Evolutionary conservation across 306 rosid genomes (phyloP), one percentile per base, ranked within the genome.

Genomic region (Urtica urens): DNA sequence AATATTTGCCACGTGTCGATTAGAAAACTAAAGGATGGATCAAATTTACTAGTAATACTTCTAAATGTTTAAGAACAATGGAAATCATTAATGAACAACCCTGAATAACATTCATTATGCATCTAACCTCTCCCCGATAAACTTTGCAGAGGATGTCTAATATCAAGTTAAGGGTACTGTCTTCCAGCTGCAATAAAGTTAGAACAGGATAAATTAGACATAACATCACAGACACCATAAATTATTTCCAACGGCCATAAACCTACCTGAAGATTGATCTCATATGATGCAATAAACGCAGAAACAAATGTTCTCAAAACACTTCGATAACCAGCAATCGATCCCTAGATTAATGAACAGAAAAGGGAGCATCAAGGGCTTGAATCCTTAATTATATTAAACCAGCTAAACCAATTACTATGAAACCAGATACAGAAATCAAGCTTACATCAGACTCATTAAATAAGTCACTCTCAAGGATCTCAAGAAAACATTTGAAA

Each of bases 61-160:
- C 7, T 24, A 23, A 7, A 52, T 18, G 24, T 4, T 55, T 28
- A 49, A 50, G 53, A 53, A 15, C 23, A 47, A 54, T 38, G 59
- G 34, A 42, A 65, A 48, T 14, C 37, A 60, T 61, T 51, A 49
- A 33, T 39, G 23, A 23, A 47, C 43, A 37, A 35, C 34, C 58
- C 53, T 22, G 65, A 59, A 78, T 49, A 37, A 66, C 39, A 55
- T 72, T 6, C 37, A 60, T 59, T 49, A 63, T 42, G 69, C 74
- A 65, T 76, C 72, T 93, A 74, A 88, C 97, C 97, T 88, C 95
- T 76, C 97, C 95, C 40, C 78, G 79, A 53, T 84, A 88, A 41
- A 84, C 68, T 75, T 78, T 84, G 79, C 93, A 88, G 43, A 88
- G 78, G 48, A 88, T 79, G 61, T 84, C 95, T 77, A 88, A 59